Percentiles rank a stretch among this genome's conserved stretches.
phyloP scores from a whole-genome alignment of 192 early-diverging fungal species.

The Spizellomyces punctatus region DNA sequence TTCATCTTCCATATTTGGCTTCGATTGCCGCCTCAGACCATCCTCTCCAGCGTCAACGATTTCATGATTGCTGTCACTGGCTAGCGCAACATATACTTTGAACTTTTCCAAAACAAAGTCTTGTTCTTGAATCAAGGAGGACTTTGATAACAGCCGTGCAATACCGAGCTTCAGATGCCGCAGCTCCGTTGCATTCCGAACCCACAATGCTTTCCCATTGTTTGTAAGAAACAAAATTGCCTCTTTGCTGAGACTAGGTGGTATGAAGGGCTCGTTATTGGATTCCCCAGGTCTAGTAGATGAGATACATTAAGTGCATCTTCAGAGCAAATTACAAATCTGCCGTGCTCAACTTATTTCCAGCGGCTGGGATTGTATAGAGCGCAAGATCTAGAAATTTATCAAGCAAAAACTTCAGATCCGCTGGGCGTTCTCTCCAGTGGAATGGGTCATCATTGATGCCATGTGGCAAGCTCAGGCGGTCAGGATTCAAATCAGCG shows the following conservation, averaged over 20 bases:
- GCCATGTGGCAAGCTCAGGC: too few relatives aligned
- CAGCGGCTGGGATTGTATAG: constrained; percentile 52
- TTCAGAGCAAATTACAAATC: not conserved
- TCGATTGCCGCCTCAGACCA: constrained; percentile 68
- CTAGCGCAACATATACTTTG: constrained; percentile 57
- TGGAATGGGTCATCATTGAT: constrained; percentile 53
- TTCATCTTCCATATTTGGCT: constrained; percentile 73
- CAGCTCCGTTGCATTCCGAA: constrained; percentile 31
- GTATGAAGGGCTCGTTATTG: constrained; percentile 25
- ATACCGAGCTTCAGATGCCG: constrained; percentile 35
- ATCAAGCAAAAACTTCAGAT: constrained; percentile 55
- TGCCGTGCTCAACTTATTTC: not conserved
- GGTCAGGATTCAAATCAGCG: not conserved
- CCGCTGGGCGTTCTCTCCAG: constrained; percentile 54
- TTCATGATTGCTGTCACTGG: constrained; percentile 74
- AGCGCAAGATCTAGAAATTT: constrained; percentile 69
- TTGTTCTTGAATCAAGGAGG: constrained; percentile 34
- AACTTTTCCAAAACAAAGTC: constrained; percentile 62
- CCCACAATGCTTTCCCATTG: constrained; percentile 74
- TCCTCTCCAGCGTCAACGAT: constrained; percentile 75
- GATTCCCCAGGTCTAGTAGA: too few relatives aligned
- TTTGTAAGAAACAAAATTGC: constrained; percentile 69
- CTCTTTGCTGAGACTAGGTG: constrained; percentile 59
- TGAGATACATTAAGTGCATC: not conserved
- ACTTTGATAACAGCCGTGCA: constrained; percentile 23